A percentile compares a stretch with the other conserved stretches of the same genome.
phyloP scores from a whole-genome alignment of 768 basidiomycete genomes.

The Multifurca ochricompacta region DNA sequence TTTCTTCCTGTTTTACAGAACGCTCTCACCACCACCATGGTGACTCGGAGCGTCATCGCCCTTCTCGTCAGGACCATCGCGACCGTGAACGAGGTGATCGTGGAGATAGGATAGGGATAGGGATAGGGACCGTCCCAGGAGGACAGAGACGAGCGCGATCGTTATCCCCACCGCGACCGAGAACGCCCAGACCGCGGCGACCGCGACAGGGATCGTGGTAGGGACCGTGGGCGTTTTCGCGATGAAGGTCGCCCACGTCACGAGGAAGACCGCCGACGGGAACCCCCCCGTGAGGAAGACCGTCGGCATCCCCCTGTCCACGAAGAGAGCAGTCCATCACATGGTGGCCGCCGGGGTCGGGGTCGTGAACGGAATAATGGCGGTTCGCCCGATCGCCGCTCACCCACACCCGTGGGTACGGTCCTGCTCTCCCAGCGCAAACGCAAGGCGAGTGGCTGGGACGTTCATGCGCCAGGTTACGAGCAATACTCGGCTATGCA shows the following conservation, averaged over 20 bases:
- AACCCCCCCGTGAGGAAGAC: constrained; percentile 31
- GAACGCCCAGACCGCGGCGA: constrained; percentile 31
- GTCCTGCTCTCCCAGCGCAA: constrained; percentile 78
- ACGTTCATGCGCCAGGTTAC: constrained; percentile 91
- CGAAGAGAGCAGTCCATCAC: constrained; percentile 31
- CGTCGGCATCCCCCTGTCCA: constrained; percentile 24
- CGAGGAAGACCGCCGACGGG: constrained; percentile 36
- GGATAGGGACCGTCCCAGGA: constrained; percentile 28
- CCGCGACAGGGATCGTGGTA: constrained; percentile 32
- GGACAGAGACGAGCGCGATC: constrained; percentile 23
- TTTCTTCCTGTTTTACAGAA: constrained; percentile 19
- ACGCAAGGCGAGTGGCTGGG: constrained; percentile 90
- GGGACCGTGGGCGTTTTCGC: constrained; percentile 36
- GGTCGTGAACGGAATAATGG: constrained; percentile 45
- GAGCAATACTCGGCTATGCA: constrained; percentile 93
- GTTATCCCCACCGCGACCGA: constrained; percentile 23
- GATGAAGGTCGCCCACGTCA: constrained; percentile 24
- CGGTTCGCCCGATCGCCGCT: constrained; percentile 72
- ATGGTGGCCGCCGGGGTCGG: constrained; percentile 38
- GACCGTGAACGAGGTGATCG: constrained; percentile 28
- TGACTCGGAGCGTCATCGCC: constrained; percentile 24
- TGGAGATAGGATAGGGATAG: constrained; percentile 28
- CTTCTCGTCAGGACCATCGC: constrained; percentile 26
- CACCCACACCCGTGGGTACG: constrained; percentile 84
- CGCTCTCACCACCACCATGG: constrained; percentile 22